Evolutionary conservation across 345 rosid genomes (phyloP), one percentile per base, ranked within the genome.

Genomic region (Acer negundo): DNA sequence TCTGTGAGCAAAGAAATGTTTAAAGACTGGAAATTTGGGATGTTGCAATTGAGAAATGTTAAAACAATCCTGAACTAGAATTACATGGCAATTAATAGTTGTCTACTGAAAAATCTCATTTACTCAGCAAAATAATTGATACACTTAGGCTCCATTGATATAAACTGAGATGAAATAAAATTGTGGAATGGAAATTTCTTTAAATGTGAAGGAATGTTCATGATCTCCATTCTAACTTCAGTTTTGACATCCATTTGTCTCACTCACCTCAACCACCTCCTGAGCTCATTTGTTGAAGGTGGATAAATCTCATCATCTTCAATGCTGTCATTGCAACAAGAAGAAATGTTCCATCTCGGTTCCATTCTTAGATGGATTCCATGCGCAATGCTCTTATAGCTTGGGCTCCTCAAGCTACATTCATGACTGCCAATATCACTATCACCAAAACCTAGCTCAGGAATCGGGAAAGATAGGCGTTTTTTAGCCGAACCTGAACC

Each of bases 231-330:
- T 59, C 63, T 20, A 22, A 19, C 26, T 6, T 20, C n/a, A 53
- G 63, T 16, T 22, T 59, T 59, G 63, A 59, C 63, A 53, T 53
- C n/a, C 58, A 53, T 53, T 53, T 53, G 58, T 15, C 10, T 46
- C 38, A 46, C 19, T 88, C 71, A 84, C 70, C 88, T 86, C 83
- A 84, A 77, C 88, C 86, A 86, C 80, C 77, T 80, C 40, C 88
- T 84, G 1, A 80, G 81, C 19, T 86, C 87, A 62, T 53, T 78
- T 2, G 83, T 80, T 42, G 84, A 76, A 61, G 89, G 80, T 42
- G 89, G 89, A 24, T 84, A 85, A 70, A 79, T 62, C 74, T 86
- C 87, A 51, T 81, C 86, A 24, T 86, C 89, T 17, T 59, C 63
- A 59, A 84, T 38, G 70, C 83, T 84, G n/a, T 73, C 73, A 47